phyloP scores from a whole-genome alignment of 164 flowering plant species.

The Nymphaea colorata region DNA sequence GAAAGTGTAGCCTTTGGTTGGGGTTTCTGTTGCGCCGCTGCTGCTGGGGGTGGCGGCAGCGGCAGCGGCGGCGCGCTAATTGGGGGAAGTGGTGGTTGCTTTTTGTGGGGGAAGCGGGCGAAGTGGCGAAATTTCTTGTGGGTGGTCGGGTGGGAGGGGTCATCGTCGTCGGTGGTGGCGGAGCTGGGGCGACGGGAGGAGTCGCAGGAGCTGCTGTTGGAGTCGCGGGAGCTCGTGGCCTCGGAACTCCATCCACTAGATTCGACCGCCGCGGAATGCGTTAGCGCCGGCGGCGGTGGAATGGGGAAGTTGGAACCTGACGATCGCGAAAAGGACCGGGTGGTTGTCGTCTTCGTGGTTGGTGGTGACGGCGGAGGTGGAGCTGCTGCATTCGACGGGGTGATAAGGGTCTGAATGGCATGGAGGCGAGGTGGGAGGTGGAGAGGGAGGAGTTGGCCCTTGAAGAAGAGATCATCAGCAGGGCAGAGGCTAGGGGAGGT shows the following conservation, averaged over 20 bases:
- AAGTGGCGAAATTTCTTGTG: not conserved
- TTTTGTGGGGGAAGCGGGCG: not conserved
- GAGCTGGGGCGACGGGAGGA: conserved; percentile 13
- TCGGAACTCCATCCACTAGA: not conserved
- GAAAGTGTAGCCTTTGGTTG: not conserved
- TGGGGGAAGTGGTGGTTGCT: not conserved
- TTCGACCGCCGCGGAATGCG: not conserved
- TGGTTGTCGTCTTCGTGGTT: no score
- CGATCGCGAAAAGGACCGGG: no score
- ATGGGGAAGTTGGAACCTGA: not conserved
- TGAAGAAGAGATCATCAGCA: conserved; percentile 95
- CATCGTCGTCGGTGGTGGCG: conserved; percentile 22
- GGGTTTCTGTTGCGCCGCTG: not conserved
- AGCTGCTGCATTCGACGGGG: conserved; percentile 41
- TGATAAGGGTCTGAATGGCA: conserved; percentile 72
- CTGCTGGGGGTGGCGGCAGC: not conserved
- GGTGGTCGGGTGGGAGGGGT: conserved; percentile 73
- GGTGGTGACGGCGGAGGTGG: conserved; percentile 20
- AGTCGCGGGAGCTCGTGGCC: conserved; percentile 54
- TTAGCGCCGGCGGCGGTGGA: not conserved
- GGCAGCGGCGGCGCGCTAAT: no score
- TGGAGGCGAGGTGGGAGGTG: conserved; percentile 76
- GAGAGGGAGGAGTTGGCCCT: conserved; percentile 81
- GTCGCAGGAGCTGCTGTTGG: conserved; percentile 49
- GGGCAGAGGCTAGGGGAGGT: conserved; percentile 40